Evolutionary conservation across 164 flowering plant species (phyloP).

Genomic region (Macadamia tetraphylla): DNA sequence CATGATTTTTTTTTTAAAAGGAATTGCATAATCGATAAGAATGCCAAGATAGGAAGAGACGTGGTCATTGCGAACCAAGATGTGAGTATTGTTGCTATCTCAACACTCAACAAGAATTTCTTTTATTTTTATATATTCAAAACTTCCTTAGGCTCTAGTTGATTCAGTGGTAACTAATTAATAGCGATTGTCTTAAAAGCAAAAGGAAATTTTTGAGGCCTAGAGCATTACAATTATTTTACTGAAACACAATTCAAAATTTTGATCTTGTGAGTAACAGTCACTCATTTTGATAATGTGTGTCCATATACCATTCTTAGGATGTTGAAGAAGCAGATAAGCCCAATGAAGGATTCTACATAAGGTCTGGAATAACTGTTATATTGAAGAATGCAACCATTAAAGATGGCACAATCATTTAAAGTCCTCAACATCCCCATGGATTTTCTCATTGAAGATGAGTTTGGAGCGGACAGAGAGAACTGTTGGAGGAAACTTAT

Average conservation of each 20-base stretch:
- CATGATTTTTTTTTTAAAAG: constrained; percentile 26
- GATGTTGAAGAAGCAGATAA: constrained; percentile 86
- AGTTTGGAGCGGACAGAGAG: background rate
- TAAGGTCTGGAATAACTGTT: constrained; percentile 80
- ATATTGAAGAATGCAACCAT: constrained; percentile 80
- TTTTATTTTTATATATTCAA: background rate
- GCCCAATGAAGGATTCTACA: constrained; percentile 72
- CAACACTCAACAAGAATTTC: too few species aligned
- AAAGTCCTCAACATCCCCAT: constrained; percentile 1
- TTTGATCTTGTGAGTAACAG: background rate
- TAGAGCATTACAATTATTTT: too few species aligned
- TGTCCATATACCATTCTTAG: constrained; percentile 28
- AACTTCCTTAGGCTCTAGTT: too few species aligned
- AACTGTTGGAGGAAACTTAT: background rate
- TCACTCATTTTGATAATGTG: background rate
- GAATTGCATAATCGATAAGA: constrained; percentile 96
- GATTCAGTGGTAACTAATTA: too few species aligned
- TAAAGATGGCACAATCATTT: constrained; percentile 59
- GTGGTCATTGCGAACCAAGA: constrained; percentile 69
- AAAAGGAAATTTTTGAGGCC: too few species aligned
- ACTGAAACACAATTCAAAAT: too few species aligned
- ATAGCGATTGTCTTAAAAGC: too few species aligned
- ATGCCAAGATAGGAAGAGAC: constrained; percentile 85
- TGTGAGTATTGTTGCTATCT: constrained; percentile 37
- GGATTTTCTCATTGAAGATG: background rate